Evolutionary conservation across 805 yeast genomes (phyloP), one percentile per base, ranked within the genome.

Genomic region (Nakazawaea wickerhamii): DNA sequence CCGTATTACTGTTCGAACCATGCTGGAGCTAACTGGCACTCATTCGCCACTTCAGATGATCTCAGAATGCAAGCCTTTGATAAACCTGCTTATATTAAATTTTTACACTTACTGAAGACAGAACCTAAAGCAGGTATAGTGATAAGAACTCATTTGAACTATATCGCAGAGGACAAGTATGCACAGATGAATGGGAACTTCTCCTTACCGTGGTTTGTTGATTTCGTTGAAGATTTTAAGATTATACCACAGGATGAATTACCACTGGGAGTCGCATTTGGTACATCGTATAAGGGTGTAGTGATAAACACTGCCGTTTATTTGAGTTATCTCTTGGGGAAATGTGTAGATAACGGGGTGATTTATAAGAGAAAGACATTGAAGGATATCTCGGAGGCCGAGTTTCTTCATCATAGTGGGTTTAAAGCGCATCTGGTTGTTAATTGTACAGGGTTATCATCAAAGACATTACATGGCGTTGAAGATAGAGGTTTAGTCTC

Each of bases 21-120:
- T 55, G 88, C 87, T 0, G 88, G 88, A 4, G 89, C 87, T 36
- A 77, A 81, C 50, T 81, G 87, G 85, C 67, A 65, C 37, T 73
- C 83, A 10, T 77, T 78, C 59, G 86, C 84, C 2, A 31, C 47
- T 1, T 63, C 64, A 4, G 76, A 75, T 17, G 28, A 46, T 5
- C 9, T 26, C 15, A 62, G 57, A 22, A 40, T 37, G 6, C 61
- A 61, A 45, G 55, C 59, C n/a, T 54, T 60, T 45, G 88, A 81
- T 51, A 58, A 59, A 23, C 58, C 68, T 3, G 76, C 75, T 0
- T 82, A 81, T 50, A 49, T 49, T 21, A 67, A 63, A 46, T 71
- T 80, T 32, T 48, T 65, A 45, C 59, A 67, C 10, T 55, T 79
- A 38, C 76, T 81, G 1, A 49, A 58, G 14, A 53, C 50, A 5